A percentile compares a stretch with the other conserved stretches of the same genome.
phyloP scores from a whole-genome alignment of 768 basidiomycete genomes.

The Auricularia sp. region DNA sequence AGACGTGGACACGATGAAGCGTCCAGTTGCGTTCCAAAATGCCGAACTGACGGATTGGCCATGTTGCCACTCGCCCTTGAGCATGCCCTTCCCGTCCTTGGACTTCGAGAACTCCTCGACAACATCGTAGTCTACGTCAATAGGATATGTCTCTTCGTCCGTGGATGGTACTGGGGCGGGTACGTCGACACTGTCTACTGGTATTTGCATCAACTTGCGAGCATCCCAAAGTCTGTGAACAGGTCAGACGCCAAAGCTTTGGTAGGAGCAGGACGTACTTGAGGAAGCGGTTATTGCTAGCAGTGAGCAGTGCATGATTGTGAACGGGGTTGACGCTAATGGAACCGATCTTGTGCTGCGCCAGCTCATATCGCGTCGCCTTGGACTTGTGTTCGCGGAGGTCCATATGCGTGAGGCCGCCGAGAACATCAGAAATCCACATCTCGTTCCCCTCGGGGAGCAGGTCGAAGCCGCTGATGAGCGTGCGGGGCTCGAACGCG shows the following conservation, averaged over 20 bases:
- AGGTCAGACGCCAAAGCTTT: background rate
- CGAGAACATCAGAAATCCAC: constrained; percentile 71
- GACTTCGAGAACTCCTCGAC: constrained; percentile 43
- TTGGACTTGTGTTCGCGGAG: constrained; percentile 49
- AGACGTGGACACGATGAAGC: constrained; percentile 71
- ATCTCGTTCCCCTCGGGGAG: constrained; percentile 61
- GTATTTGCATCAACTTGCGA: constrained; percentile 46
- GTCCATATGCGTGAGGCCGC: constrained; percentile 68
- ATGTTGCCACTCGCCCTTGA: constrained; percentile 60
- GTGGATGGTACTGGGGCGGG: constrained; percentile 16
- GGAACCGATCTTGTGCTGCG: constrained; percentile 62
- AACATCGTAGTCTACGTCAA: constrained; percentile 25
- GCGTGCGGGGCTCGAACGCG: constrained; percentile 39
- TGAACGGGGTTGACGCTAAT: constrained; percentile 69
- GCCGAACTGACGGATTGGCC: constrained; percentile 73
- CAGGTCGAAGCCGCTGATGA: constrained; percentile 66
- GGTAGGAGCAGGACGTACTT: constrained; percentile 34
- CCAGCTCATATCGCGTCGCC: constrained; percentile 52
- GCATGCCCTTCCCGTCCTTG: constrained; percentile 38
- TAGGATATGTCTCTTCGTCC: background rate
- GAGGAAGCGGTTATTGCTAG: constrained; percentile 61
- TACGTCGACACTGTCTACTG: constrained; percentile 16
- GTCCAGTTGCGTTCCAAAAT: constrained; percentile 77
- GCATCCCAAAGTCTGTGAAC: constrained; percentile 65
- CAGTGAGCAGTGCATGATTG: constrained; percentile 56